Evolutionary conservation across 371 early-diverging fungal genomes (phyloP).

Genomic region (Actinomortierella ambigua): DNA sequence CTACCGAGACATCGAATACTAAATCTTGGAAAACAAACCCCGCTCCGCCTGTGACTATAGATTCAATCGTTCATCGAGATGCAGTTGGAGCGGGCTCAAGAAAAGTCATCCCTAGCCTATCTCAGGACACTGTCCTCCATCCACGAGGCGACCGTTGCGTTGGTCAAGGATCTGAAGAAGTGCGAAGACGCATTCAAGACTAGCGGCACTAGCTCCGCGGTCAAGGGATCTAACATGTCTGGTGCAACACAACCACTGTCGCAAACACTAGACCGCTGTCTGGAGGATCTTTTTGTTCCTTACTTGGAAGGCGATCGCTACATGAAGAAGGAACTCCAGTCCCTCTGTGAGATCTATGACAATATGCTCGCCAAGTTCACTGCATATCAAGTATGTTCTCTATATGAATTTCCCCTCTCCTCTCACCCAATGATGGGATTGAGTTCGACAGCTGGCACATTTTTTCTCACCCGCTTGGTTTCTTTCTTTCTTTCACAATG

Average conservation of each 20-base stretch:
- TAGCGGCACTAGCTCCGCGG: constrained; percentile 31
- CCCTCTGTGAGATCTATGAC: constrained; percentile 66
- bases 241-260: constrained; percentile 51
- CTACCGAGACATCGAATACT: too few relatives aligned
- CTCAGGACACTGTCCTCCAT: constrained; percentile 78
- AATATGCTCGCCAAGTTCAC: constrained; percentile 49
- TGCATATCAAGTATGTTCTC: constrained; percentile 28
- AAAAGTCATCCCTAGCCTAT: constrained; percentile 75
- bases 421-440: too few relatives aligned
- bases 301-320: constrained; percentile 91
- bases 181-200: constrained; percentile 47
- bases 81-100: constrained; percentile 71
- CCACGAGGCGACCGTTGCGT: constrained; percentile 75
- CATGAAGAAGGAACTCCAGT: constrained; percentile 74
- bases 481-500: too few relatives aligned
- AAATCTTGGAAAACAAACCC: too few relatives aligned
- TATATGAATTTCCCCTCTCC: constrained; percentile 1
- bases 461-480: too few relatives aligned
- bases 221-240: constrained; percentile 51
- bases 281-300: constrained; percentile 94
- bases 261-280: constrained; percentile 82
- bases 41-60: too few relatives aligned
- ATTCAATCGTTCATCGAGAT: constrained; percentile 88
- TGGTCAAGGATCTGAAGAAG: constrained; percentile 75
- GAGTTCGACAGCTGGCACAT: too few relatives aligned